Base-by-base conservation (phyloP, 345 rosid species). In the Leavenworthia alabamica region DNA sequence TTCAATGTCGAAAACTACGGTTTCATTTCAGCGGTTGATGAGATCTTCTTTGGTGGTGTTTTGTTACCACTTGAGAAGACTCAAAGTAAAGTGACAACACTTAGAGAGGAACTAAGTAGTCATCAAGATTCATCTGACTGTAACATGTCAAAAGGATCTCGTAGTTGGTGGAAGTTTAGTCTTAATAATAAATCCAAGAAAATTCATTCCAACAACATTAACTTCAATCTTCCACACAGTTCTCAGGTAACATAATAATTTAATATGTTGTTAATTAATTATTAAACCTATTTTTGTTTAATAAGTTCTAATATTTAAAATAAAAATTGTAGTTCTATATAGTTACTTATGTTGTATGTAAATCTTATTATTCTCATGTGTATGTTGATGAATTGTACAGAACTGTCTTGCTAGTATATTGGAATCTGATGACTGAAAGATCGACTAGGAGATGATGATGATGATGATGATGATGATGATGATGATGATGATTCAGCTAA, bases 21-120 rank as follows among this genome's bases (percentile, higher is more conserved):
- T 67, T 82, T 87, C 82, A 79, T 68, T 7, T 81, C 93, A 20
- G 93, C 97, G 1, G 95, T 83, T 65, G 87, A 90, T 76, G 82
- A 87, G 70, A 83, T 90, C 79, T 79, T 71, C 74, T 62, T 62
- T 27, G 74, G 86, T 75, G 96, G 97, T 7, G 70, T 53, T 80
- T 50, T 87, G 75, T 36, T 87, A 74, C 97, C 97, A 23, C 43
- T 37, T 72, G 82, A 79, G 77, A 83, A 77, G 26, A 53, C 73
- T 56, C 53, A 72, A 53, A 51, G 29, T 66, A 70, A 62, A 70
- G 43, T 54, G 63, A 53, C 56, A 5, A 69, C 97, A 24, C 40
- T 90, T 17, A 53, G 82, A 59, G 89, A 90, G 3, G 88, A 86
- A 33, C 70, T 90, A 53, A 80, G 67, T 10, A 77, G 70, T 12